These are phyloP conservation scores for Tetradesmus obliquus DNA, from an alignment of 139 green algal species.

Conservation along the genomic window DNA sequence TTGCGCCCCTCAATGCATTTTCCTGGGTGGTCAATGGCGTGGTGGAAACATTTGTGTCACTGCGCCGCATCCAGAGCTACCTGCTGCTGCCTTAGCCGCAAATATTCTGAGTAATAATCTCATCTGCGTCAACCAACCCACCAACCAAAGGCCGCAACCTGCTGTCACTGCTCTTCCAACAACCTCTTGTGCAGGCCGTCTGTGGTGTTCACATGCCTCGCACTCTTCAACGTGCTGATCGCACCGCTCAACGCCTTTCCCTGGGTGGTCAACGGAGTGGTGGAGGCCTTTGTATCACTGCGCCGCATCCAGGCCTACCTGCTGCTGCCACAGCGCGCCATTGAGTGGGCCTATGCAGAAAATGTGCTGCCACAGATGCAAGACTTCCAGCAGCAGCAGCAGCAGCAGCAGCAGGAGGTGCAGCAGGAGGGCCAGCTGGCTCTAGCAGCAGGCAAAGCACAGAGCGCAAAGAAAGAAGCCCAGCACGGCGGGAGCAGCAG, in stretches of 20 bases:
- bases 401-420: neutral
- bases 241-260: conserved; percentile 72
- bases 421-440: neutral
- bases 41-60: conserved; percentile 81
- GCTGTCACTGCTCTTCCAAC: too few species aligned
- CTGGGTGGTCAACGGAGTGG: conserved; percentile 89
- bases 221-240: conserved; percentile 92
- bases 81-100: conserved; percentile 33
- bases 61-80: conserved; percentile 65
- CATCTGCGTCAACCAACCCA: too few species aligned
- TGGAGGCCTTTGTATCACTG: conserved; percentile 83
- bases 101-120: too few species aligned
- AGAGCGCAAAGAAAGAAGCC: neutral
- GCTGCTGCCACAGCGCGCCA: conserved; percentile 13
- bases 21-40: conserved; percentile 90
- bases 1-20: conserved; percentile 68
- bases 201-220: conserved; percentile 81
- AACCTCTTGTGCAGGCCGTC: neutral
- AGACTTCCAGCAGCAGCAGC: conserved; percentile 9
- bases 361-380: neutral
- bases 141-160: too few species aligned
- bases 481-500: neutral
- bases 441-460: neutral
- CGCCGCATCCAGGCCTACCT: conserved; percentile 67
- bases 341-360: conserved; percentile 2